Percentiles rank a stretch among this genome's conserved stretches.
These are phyloP conservation scores for Aspergillus brunneoviolaceus DNA, from an alignment of 2,329 filamentous ascomycete genomes.

Conservation along the genomic window DNA sequence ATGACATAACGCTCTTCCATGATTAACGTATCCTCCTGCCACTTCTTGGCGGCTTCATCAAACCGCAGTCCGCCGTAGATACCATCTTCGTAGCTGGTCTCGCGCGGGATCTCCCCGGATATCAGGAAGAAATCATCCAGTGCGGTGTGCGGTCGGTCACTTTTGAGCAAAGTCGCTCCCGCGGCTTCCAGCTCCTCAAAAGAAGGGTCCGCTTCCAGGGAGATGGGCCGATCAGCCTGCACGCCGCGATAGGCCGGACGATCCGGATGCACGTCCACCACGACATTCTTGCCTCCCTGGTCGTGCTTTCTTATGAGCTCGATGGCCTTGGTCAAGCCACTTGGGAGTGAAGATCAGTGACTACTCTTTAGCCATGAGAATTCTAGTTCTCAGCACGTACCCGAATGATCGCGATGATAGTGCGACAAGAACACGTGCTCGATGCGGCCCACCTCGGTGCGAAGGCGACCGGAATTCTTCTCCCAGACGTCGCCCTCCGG, in stretches of 20 bases:
- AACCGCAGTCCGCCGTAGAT: conserved; percentile 6
- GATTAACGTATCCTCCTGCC: conserved; percentile 7
- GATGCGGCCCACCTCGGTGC: conserved; percentile 1
- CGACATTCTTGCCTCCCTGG: background rate
- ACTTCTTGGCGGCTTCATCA: background rate
- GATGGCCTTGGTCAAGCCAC: conserved; percentile 4
- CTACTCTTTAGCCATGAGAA: too few species aligned
- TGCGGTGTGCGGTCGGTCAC: conserved; percentile 3
- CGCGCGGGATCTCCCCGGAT: conserved; percentile 7
- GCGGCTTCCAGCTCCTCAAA: conserved; percentile 9
- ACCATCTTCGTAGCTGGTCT: conserved; percentile 7
- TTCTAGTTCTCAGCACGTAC: background rate
- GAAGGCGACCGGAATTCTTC: conserved; percentile 3
- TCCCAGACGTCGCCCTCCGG: conserved; percentile 10
- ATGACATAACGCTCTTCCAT: conserved; percentile 11
- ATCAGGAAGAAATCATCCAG: conserved; percentile 9
- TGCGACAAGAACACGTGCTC: conserved; percentile 8
- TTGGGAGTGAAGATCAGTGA: background rate
- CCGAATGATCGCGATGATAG: conserved; percentile 10
- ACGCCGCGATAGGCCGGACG: conserved; percentile 5
- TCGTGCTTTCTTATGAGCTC: background rate
- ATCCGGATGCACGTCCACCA: conserved; percentile 9
- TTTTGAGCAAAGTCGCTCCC: background rate
- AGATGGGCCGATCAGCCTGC: conserved; percentile 6
- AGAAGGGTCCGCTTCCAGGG: conserved; percentile 7